Percentiles rank a stretch among this genome's conserved stretches.
Conservation (phyloP, 75 land plant genomes). For the Chamaecyparis obtusa region DNA sequence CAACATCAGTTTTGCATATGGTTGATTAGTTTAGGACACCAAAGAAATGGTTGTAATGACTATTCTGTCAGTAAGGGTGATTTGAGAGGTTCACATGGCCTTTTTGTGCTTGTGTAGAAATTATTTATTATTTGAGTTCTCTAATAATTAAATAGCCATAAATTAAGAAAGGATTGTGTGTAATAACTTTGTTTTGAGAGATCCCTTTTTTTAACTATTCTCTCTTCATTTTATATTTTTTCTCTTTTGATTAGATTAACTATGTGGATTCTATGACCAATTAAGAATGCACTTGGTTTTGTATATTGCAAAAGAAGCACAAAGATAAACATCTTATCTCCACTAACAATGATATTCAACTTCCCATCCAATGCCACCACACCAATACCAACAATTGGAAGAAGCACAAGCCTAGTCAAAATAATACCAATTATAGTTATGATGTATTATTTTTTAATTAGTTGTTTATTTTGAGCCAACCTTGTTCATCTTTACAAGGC, state of each 20-base stretch:
- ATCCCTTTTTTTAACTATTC: neutral
- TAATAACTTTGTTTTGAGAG: neutral
- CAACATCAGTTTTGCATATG: no score
- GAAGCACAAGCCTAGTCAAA: slow-evolving; percentile 70
- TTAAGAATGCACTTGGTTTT: slow-evolving; percentile 77
- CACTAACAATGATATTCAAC: slow-evolving; percentile 40
- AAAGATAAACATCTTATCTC: slow-evolving; percentile 68
- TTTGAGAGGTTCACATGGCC: neutral
- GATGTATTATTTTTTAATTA: no score
- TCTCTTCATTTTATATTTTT: neutral
- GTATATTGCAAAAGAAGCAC: slow-evolving; percentile 83
- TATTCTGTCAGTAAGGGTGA: neutral
- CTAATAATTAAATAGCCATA: neutral
- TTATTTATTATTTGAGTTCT: neutral
- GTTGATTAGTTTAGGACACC: neutral
- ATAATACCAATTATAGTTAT: slow-evolving; percentile 69
- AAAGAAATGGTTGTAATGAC: neutral
- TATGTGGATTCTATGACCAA: slow-evolving; percentile 21
- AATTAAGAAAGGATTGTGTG: neutral
- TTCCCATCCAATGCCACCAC: slow-evolving; percentile 60
- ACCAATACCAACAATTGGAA: slow-evolving; percentile 71
- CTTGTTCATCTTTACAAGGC: no score
- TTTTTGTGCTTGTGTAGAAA: neutral
- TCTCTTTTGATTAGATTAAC: neutral
- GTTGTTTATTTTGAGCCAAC: no score